Base-by-base conservation (phyloP, 179 eudicot species). In the Pouteria campechiana region DNA sequence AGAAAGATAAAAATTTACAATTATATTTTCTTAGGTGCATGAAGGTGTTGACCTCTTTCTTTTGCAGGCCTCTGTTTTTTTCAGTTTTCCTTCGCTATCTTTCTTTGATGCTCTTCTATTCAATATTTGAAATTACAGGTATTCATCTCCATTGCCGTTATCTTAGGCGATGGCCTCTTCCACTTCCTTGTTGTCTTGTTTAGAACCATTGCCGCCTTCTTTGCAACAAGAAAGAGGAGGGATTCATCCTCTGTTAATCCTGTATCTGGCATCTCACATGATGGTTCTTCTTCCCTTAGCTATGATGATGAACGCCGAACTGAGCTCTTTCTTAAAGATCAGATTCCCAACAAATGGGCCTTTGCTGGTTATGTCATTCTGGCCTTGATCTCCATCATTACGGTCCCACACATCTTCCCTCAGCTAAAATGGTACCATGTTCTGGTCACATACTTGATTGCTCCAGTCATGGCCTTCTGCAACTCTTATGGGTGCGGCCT, bases 111-210 rank as follows among this genome's bases (percentile, higher is more conserved):
- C n/a, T n/a, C n/a, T n/a, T n/a, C n/a, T n/a, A n/a, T n/a, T n/a
- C n/a, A n/a, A n/a, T n/a, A n/a, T n/a, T n/a, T n/a, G n/a, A n/a
- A n/a, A n/a, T 24, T 6, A 17, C 34, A 69, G 75, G 62, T 70
- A 5, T 71, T 71, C 42, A 14, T 67, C 21, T 69, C 69, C 6
- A 67, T 71, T 34, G 55, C 73, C 3, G 52, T 35, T 42, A 66
- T 71, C 55, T 63, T 71, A 1, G 77, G 77, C 12, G 73, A 71
- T 28, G 77, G 77, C 9, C 53, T 66, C 2, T 70, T 48, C 61
- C 65, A 71, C 6, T 41, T 71, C 4, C 17, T 49, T 1, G 44
- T 57, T 53, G 54, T 67, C 63, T 1, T 53, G 5, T 6, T 48
- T 9, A 17, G 52, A n/a, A 57, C 69, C 21, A 10, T 1, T 4